phyloP scores from a whole-genome alignment of 2,329 filamentous ascomycete genomes.

The Ambrosiella cleistominuta region DNA sequence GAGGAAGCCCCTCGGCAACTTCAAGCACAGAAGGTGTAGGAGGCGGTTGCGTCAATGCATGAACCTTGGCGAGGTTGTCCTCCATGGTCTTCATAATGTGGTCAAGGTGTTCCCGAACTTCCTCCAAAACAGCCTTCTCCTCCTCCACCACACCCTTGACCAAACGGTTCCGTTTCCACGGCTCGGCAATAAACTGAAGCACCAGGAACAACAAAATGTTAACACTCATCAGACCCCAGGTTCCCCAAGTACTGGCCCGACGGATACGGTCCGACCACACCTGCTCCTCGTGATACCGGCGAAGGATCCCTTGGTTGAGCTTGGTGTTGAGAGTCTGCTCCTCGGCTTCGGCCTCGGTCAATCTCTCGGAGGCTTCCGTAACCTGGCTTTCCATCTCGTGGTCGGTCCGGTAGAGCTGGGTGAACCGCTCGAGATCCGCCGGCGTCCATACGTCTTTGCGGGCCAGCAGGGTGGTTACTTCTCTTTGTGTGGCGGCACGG shows the following conservation, averaged over 20 bases:
- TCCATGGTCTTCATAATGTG: conserved; percentile 13
- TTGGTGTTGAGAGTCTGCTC: conserved; percentile 60
- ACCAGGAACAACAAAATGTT: conserved; percentile 80
- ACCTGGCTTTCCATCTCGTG: conserved; percentile 85
- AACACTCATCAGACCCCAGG: conserved; percentile 93
- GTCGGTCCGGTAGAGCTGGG: conserved; percentile 74
- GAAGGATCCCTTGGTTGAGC: conserved; percentile 67
- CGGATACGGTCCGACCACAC: conserved; percentile 98
- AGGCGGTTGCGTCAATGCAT: conserved; percentile 2
- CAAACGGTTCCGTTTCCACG: conserved; percentile 68
- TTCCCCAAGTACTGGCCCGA: conserved; percentile 93
- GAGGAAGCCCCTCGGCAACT: background rate
- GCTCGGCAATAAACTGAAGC: conserved; percentile 78
- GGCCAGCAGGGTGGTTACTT: conserved; percentile 85
- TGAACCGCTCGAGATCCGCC: conserved; percentile 82
- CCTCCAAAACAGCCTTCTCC: conserved; percentile 41
- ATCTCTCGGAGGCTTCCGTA: conserved; percentile 47
- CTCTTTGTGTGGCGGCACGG: conserved; percentile 77
- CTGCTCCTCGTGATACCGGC: conserved; percentile 94
- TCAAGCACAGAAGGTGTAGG: background rate
- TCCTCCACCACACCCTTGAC: conserved; percentile 71
- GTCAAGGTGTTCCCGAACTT: conserved; percentile 21
- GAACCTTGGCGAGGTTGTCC: conserved; percentile 9
- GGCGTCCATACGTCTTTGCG: conserved; percentile 87
- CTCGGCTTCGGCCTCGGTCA: conserved; percentile 60